A percentile compares a stretch with the other conserved stretches of the same genome.
Conservation (phyloP, 2,329 filamentous ascomycete species). For the Exophiala aquamarina region DNA sequence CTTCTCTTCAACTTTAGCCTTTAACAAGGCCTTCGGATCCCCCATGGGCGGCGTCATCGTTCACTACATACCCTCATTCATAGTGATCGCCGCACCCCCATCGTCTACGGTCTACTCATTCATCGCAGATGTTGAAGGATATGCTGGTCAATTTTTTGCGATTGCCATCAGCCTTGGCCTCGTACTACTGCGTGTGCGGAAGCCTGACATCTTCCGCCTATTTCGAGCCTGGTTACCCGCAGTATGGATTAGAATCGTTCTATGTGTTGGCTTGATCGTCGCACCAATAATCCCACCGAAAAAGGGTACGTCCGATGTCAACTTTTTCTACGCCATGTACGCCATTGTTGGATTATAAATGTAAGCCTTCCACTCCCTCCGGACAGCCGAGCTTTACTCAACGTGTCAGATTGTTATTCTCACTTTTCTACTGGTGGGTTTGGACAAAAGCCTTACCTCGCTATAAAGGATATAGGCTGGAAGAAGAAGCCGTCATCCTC, state of each 20-base stretch:
- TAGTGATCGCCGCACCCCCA: constrained; percentile 66
- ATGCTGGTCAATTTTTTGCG: constrained; percentile 62
- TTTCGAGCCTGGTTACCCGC: constrained; percentile 66
- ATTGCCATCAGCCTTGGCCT: constrained; percentile 60
- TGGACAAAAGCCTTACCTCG: constrained; percentile 63
- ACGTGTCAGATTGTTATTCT: constrained; percentile 53
- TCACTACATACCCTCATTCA: constrained; percentile 66
- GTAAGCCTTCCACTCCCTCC: constrained; percentile 33
- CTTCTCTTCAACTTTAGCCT: constrained; percentile 60
- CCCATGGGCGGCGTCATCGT: constrained; percentile 68
- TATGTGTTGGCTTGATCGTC: constrained; percentile 57
- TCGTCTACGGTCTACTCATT: constrained; percentile 69
- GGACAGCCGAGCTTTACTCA: constrained; percentile 10
- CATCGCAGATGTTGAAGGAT: constrained; percentile 70
- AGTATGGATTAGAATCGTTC: constrained; percentile 54
- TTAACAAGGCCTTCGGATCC: constrained; percentile 65
- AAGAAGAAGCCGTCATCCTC: constrained; percentile 61
- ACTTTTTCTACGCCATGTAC: constrained; percentile 55
- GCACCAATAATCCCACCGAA: constrained; percentile 64
- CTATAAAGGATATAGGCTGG: constrained; percentile 60
- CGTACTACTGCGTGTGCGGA: constrained; percentile 58
- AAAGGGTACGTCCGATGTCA: constrained; percentile 45
- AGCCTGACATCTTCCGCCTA: constrained; percentile 61
- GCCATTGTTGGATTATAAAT: constrained; percentile 50
- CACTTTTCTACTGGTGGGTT: constrained; percentile 66